A percentile compares a stretch with the other conserved stretches of the same genome.
These are phyloP conservation scores for Brassica balearica DNA, from an alignment of 441 rosid species.

Conservation along the genomic window DNA sequence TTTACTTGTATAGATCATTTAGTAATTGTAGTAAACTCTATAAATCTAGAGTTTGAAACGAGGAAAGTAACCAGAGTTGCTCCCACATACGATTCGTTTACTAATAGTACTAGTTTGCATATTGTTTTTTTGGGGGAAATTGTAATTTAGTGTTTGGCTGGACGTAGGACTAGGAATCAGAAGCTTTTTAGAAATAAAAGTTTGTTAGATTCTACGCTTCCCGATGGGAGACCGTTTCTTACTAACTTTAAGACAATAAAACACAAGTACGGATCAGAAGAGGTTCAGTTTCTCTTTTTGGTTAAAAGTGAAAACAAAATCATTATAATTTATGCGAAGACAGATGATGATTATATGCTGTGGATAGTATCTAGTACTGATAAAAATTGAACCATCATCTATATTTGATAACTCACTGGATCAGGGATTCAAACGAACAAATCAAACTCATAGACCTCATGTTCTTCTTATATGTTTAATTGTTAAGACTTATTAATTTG, in stretches of 20 bases:
- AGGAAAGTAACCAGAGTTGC: slow-evolving; percentile 34
- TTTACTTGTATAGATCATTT: not conserved
- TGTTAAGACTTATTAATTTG: not conserved
- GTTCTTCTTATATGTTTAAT: slow-evolving; percentile 10
- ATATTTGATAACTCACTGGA: slow-evolving; percentile 34
- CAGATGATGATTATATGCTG: slow-evolving; percentile 2
- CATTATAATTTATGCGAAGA: slow-evolving; percentile 17
- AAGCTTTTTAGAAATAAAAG: slow-evolving; percentile 29
- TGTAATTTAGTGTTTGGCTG: slow-evolving; percentile 34
- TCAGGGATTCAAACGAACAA: slow-evolving; percentile 16
- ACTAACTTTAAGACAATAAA: slow-evolving; percentile 36
- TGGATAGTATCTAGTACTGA: slow-evolving; percentile 13
- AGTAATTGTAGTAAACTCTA: too few relatives aligned
- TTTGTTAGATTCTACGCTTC: slow-evolving; percentile 39
- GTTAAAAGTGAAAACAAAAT: slow-evolving; percentile 34
- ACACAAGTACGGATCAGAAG: slow-evolving; percentile 32
- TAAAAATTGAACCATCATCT: slow-evolving; percentile 24
- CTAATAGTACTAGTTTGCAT: slow-evolving; percentile 23
- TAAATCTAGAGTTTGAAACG: too few relatives aligned
- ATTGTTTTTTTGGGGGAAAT: not conserved
- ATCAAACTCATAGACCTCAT: not conserved
- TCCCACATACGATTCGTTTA: slow-evolving; percentile 4
- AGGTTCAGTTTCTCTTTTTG: slow-evolving; percentile 41
- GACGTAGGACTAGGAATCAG: slow-evolving; percentile 41
- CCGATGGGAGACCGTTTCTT: slow-evolving; percentile 42